Base-by-base conservation (phyloP, 768 basidiomycete species). In the Clathrus columnatus region DNA sequence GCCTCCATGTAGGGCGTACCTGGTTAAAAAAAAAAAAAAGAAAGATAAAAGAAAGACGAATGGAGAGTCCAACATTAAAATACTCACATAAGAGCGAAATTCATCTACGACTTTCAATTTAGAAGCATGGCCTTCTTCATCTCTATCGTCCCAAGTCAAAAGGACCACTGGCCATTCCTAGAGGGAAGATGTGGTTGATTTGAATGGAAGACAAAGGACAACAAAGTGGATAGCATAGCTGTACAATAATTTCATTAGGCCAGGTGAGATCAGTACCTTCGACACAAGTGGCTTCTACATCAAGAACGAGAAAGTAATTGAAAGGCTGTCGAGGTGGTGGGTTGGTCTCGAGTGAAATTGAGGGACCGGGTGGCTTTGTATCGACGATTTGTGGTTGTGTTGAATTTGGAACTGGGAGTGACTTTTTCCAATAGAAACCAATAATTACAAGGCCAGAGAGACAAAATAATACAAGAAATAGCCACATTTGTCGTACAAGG, bases 241-340 rank as follows among this genome's bases (percentile, higher is more conserved):
- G 77, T 67, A 90, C 95, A 59, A 98, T 96, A 54, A 98, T 93
- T 71, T 98, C 95, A 69, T 96, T 96, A 1, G 94, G 89, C 70
- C 84, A 95, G 53, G 84, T 79, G 60, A 91, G 89, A 62, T 77
- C 76, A 29, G 81, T 76, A 32, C 84, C 86, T 61, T 67, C 68
- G 44, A 77, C 65, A 62, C 91, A 94, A 1, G 91, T 94, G 11
- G 83, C 91, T 66, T 94, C 91, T 50, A 94, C 85, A 62, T 97
- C 94, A 54, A 95, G 75, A 30, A 96, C 85, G 17, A 96, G 79
- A 64, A 91, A 91, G 4, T 79, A 81, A 47, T 92, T 89, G 63
- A 81, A 87, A 0, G 79, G 69, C 53, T 80, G 78, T 57, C 42
- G 24, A 11, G 29, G 14, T 26, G 45, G 46, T 5, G 54, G 21